Evolutionary conservation across 228 moss, liverwort and hornwort genomes (phyloP).

Genomic region (Sphagnum fallax): DNA sequence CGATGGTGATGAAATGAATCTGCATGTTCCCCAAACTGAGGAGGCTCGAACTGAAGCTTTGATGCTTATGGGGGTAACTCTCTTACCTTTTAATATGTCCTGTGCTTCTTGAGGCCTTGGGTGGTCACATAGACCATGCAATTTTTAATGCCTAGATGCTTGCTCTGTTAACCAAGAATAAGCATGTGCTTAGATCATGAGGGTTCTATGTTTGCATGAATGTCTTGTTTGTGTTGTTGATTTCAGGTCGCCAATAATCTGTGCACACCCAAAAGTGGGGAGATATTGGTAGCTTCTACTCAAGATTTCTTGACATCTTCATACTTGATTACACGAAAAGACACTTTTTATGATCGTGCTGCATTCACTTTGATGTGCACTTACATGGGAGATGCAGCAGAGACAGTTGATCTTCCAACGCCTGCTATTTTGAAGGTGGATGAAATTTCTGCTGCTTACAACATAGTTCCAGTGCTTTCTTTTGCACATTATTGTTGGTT

Average conservation of each 20-base stretch:
- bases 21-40: conserved; percentile 99
- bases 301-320: conserved; percentile 97
- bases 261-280: conserved; percentile 96
- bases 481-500: too few relatives aligned
- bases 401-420: conserved; percentile 80
- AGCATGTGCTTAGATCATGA: neutral
- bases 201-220: neutral
- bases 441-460: neutral
- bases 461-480: neutral
- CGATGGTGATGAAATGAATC: conserved; percentile 99
- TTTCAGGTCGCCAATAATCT: conserved; percentile 85
- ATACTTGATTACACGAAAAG: conserved; percentile 86
- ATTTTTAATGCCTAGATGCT: neutral
- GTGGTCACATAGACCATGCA: neutral
- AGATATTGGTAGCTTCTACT: conserved; percentile 95
- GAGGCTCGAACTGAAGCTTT: conserved; percentile 98
- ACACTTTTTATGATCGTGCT: conserved; percentile 90
- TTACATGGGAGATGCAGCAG: conserved; percentile 85
- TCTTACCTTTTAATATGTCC: conserved; percentile 6
- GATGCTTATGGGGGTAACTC: conserved; percentile 89
- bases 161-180: neutral
- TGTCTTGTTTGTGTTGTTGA: neutral
- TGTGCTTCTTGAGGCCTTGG: neutral
- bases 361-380: conserved; percentile 82
- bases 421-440: conserved; percentile 84